These are phyloP conservation scores for Aphanomyces cochlioides DNA, from an alignment of 352 stramenopile species.

Conservation along the genomic window DNA sequence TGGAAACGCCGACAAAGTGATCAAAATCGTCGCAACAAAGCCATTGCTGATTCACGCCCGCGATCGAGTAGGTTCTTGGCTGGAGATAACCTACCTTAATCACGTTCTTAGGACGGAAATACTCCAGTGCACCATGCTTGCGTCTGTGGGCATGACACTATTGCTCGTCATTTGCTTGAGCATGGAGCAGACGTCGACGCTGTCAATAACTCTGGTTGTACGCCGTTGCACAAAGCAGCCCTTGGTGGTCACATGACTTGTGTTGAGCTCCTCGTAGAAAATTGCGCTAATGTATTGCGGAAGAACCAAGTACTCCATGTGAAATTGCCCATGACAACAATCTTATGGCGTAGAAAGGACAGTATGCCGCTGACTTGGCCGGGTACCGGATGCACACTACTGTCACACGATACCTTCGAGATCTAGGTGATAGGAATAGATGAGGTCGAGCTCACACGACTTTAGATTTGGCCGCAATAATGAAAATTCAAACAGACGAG, in stretches of 20 bases:
- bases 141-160: slow-evolving; percentile 57
- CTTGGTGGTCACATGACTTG: slow-evolving; percentile 20
- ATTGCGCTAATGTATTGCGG: slow-evolving; percentile 13
- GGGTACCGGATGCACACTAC: slow-evolving; percentile 21
- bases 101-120: slow-evolving; percentile 6
- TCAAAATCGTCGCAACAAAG: background rate
- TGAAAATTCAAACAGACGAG: background rate
- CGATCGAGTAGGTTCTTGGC: background rate
- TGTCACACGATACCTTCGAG: slow-evolving; percentile 5
- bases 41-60: background rate
- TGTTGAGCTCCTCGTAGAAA: slow-evolving; percentile 12
- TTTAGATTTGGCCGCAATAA: slow-evolving; percentile 4
- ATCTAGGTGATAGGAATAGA: background rate
- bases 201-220: slow-evolving; percentile 80
- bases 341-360: slow-evolving; percentile 6
- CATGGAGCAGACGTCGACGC: slow-evolving; percentile 67
- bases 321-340: background rate
- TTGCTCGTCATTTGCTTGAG: slow-evolving; percentile 63
- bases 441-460: too few species aligned
- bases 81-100: background rate
- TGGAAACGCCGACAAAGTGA: slow-evolving; percentile 3
- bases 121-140: slow-evolving; percentile 69
- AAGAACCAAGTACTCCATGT: slow-evolving; percentile 7
- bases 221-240: slow-evolving; percentile 52
- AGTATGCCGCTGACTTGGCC: slow-evolving; percentile 17